phyloP scores from a whole-genome alignment of 495 filamentous ascomycete species.

The Aspergillus avenaceus region DNA sequence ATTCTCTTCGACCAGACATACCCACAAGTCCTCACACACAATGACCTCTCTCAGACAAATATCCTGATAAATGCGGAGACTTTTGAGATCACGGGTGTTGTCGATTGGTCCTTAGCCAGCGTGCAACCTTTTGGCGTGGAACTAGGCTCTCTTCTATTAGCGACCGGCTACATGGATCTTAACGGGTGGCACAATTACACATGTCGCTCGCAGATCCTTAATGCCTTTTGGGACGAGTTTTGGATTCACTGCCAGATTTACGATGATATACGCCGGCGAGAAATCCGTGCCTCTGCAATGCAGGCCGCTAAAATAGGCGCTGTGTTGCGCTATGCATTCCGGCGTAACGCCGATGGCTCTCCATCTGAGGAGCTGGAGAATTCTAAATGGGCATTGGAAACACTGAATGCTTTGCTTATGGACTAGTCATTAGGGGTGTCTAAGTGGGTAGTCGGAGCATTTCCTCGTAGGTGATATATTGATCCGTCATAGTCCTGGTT shows the following conservation, averaged over 20 bases:
- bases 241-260: slow-evolving; percentile 14
- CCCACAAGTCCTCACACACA: slow-evolving; percentile 29
- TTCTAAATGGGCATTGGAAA: slow-evolving; percentile 13
- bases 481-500: too few species aligned
- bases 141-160: slow-evolving; percentile 21
- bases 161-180: slow-evolving; percentile 22
- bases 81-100: slow-evolving; percentile 28
- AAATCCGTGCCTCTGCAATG: slow-evolving; percentile 10
- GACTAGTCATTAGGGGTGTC: too few species aligned
- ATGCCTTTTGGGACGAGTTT: slow-evolving; percentile 24
- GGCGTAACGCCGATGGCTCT: slow-evolving; percentile 23
- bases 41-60: slow-evolving; percentile 27
- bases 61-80: slow-evolving; percentile 26
- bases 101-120: slow-evolving; percentile 29
- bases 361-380: slow-evolving; percentile 15
- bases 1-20: slow-evolving; percentile 21
- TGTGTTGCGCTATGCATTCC: slow-evolving; percentile 20
- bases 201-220: slow-evolving; percentile 12
- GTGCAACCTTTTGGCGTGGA: slow-evolving; percentile 30
- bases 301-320: slow-evolving; percentile 16
- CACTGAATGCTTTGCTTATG: slow-evolving; percentile 10
- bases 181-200: slow-evolving; percentile 22
- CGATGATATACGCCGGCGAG: slow-evolving; percentile 12
- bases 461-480: too few species aligned
- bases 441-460: too few species aligned